Evolutionary conservation across 2,329 filamentous ascomycete species (phyloP), one percentile per base, ranked within the genome.

Genomic region (Fusarium citri): DNA sequence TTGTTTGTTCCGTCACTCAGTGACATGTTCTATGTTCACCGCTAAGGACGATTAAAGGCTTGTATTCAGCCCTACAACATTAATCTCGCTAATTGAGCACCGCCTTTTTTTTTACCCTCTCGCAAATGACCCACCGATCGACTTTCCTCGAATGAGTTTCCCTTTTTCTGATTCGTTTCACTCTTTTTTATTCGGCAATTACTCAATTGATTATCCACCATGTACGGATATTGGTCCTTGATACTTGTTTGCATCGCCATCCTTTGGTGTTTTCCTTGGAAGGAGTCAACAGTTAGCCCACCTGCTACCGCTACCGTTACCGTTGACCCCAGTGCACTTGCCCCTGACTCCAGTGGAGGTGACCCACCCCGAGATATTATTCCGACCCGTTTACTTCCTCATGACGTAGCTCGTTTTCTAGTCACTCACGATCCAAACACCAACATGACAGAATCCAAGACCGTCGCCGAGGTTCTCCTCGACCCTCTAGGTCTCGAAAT

Each of bases 401-500:
- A 57, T 64, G 60, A 64, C 59, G 61, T 64, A 63, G 11, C 22
- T 14, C 31, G 28, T n/a, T 18, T 8, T 6, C 15, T 26, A 10
- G 23, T 12, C 3, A 51, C 30, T 37, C 34, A 37, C 34, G 34
- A 37, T 16, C 4, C 34, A n/a, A 23, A 23, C 16, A 48, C 22
- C 10, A 60, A 42, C 31, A 70, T 70, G 68, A 37, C 58, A 10
- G 37, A 51, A 6, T 69, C 71, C 6, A 48, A 41, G 10, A 75
- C 72, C 4, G 80, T 81, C n/a, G 83, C 82, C 14, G 70, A 77
- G 40, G 73, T 79, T 14, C 78, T 85, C 69, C 74, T 84, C 23
- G 78, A 80, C 1, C 79, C 80, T 74, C 72, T 80, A 4, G 78
- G 75, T 20, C 77, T 85, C 6, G 75, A 83, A 43, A 75, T 85